Conservation (phyloP, 2,329 filamentous ascomycete genomes). For the Diaporthe citrichinensis region DNA sequence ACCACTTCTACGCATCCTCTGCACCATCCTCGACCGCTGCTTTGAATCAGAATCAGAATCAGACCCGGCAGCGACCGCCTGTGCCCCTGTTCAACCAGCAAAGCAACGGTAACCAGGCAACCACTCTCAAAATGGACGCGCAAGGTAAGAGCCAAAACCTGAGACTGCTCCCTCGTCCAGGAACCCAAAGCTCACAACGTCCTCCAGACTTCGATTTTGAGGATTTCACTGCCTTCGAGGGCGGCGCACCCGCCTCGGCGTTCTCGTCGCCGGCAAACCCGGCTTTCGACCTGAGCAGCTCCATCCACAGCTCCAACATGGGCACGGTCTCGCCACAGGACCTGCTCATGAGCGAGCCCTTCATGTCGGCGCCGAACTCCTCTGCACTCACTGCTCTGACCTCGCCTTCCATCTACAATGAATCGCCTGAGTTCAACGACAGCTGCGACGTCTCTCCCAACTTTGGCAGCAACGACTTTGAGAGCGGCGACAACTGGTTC, state of each 20-base stretch:
- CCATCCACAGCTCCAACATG: slow-evolving; percentile 67
- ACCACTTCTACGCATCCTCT: slow-evolving; percentile 77
- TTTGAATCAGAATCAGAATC: slow-evolving; percentile 66
- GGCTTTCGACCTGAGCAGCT: slow-evolving; percentile 65
- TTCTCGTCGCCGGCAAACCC: slow-evolving; percentile 68
- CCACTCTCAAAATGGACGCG: slow-evolving; percentile 65
- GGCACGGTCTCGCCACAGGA: slow-evolving; percentile 89
- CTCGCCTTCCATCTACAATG: slow-evolving; percentile 83
- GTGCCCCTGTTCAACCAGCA: slow-evolving; percentile 81
- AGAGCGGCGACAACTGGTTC: slow-evolving; percentile 74
- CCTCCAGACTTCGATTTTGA: slow-evolving; percentile 70
- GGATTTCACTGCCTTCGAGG: slow-evolving; percentile 71
- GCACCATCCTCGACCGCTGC: slow-evolving; percentile 72
- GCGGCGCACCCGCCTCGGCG: slow-evolving; percentile 62
- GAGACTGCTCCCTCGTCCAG: slow-evolving; percentile 40
- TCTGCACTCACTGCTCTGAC: slow-evolving; percentile 86
- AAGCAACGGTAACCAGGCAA: slow-evolving; percentile 66
- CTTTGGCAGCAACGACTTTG: slow-evolving; percentile 74
- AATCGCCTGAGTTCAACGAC: slow-evolving; percentile 80
- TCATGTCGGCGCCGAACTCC: slow-evolving; percentile 85
- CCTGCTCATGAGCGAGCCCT: slow-evolving; percentile 77
- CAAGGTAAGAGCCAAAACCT: slow-evolving; percentile 61
- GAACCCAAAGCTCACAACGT: slow-evolving; percentile 51
- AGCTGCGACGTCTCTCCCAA: slow-evolving; percentile 84
- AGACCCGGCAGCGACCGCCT: slow-evolving; percentile 66